Percentiles rank a stretch among this genome's conserved stretches.
Evolutionary conservation across 1,284 basidiomycete species (phyloP).

Genomic region (Ceratobasidium sp.): DNA sequence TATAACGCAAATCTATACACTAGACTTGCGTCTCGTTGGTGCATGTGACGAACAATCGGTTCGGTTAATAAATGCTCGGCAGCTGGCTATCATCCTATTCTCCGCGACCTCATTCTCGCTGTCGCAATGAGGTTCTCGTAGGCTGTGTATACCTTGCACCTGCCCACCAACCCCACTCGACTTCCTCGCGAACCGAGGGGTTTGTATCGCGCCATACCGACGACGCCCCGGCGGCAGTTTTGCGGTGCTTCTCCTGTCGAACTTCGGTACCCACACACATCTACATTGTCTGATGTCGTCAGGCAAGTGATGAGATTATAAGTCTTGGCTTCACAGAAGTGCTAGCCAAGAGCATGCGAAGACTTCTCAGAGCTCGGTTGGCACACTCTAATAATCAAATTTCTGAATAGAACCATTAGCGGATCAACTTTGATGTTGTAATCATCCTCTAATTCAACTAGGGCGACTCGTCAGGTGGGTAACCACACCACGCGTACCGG

Average conservation of each 20-base stretch:
- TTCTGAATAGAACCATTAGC: background rate
- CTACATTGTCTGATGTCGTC: background rate
- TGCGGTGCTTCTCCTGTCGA: slow-evolving; percentile 37
- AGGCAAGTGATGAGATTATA: background rate
- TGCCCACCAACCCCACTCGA: no score
- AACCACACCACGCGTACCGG: background rate
- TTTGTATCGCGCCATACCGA: slow-evolving; percentile 1
- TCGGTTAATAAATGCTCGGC: no score
- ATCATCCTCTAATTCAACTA: background rate
- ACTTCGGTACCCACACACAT: slow-evolving; percentile 22
- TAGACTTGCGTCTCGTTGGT: no score
- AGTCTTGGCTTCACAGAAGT: slow-evolving; percentile 13
- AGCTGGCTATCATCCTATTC: no score
- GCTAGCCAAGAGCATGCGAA: background rate
- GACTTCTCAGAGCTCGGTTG: background rate
- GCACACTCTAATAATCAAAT: background rate
- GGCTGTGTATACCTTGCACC: no score
- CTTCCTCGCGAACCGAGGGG: no score
- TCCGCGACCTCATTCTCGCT: no score
- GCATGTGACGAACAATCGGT: no score
- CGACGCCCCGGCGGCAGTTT: slow-evolving; percentile 36
- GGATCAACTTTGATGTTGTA: background rate
- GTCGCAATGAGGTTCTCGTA: no score
- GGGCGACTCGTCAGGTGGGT: slow-evolving; percentile 1
- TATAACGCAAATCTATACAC: no score